Evolutionary conservation across 1,139 yeast species (phyloP).

Genomic region (Suhomyces panamericanus): DNA sequence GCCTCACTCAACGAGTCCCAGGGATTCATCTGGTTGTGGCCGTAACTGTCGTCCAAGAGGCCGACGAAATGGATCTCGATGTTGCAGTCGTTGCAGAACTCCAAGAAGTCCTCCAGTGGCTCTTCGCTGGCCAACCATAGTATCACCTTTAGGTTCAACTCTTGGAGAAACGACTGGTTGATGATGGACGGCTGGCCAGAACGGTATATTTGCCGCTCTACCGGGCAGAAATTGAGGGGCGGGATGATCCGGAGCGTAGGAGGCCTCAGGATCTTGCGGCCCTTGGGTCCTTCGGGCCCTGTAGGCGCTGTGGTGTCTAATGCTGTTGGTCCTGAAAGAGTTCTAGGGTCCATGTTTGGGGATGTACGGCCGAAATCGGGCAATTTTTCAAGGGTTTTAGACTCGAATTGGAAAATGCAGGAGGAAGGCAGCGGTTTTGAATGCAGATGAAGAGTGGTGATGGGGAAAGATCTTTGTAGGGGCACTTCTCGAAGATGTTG

Average conservation of each 20-base stretch:
- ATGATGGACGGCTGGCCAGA: slow-evolving; percentile 97
- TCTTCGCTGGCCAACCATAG: slow-evolving; percentile 96
- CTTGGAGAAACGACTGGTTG: slow-evolving; percentile 79
- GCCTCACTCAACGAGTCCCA: slow-evolving; percentile 96
- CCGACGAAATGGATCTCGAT: slow-evolving; percentile 68
- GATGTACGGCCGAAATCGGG: too few species aligned
- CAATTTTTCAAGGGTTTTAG: too few species aligned
- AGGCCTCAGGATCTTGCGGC: slow-evolving; percentile 28
- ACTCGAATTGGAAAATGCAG: too few species aligned
- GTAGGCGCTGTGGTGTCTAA: not conserved
- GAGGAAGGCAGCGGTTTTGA: too few species aligned
- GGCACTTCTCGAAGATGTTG: not conserved
- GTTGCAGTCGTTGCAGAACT: slow-evolving; percentile 71
- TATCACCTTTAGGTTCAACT: slow-evolving; percentile 72
- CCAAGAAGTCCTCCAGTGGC: slow-evolving; percentile 83
- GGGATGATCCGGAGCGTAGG: slow-evolving; percentile 78
- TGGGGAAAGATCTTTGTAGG: not conserved
- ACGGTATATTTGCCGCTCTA: slow-evolving; percentile 79
- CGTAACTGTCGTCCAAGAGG: slow-evolving; percentile 53
- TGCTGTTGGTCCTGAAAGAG: not conserved
- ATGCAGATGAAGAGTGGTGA: too few species aligned
- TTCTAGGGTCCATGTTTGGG: too few species aligned
- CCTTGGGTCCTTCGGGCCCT: not conserved
- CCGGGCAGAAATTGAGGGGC: slow-evolving; percentile 93
- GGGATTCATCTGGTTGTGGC: slow-evolving; percentile 50